Evolutionary conservation across 164 flowering plant genomes (phyloP), one percentile per base, ranked within the genome.

Genomic region (Platanus orientalis): DNA sequence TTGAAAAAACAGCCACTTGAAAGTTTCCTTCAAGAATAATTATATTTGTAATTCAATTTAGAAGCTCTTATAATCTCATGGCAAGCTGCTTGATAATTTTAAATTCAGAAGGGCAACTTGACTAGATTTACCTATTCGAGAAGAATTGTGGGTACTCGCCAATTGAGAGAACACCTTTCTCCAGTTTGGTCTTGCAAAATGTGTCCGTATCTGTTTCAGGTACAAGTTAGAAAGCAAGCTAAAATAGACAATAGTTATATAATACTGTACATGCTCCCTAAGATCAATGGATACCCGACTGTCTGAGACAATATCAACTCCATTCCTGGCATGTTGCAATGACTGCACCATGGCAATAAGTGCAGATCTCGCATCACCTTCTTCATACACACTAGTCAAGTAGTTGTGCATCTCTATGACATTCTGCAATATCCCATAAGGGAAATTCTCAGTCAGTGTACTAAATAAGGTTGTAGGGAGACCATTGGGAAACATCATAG

Each of bases 101-200:
- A n/a, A n/a, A 19, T 45, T 17, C 49, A 45, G 20, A 3, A 52
- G 62, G 16, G 16, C 20, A 53, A 55, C n/a, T 24, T 20, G 42
- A 20, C 2, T 32, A 49, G 13, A 28, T 44, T 66, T 76, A 90
- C 98, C 98, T 61, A 93, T 86, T 32, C 85, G 76, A 51, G 87
- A 64, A 50, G 76, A 47, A 63, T 49, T 58, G 67, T 90, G 95
- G 3, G 62, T 40, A 4, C 2, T 69, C 25, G 90, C 83, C 66
- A 93, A 64, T 21, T 83, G 47, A 51, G 80, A 7, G 67, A 93
- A 93, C 75, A 93, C 95, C 76, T 84, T 93, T 71, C 80, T 83
- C 98, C 98, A 89, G 66, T 93, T 93, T 4, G 98, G 98, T 69
- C 97, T 83, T 60, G 97, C 87, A 74, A 93, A 93, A 73, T 93